Conservation (phyloP, 2,329 filamentous ascomycete species). For the Neonectria coccinea region DNA sequence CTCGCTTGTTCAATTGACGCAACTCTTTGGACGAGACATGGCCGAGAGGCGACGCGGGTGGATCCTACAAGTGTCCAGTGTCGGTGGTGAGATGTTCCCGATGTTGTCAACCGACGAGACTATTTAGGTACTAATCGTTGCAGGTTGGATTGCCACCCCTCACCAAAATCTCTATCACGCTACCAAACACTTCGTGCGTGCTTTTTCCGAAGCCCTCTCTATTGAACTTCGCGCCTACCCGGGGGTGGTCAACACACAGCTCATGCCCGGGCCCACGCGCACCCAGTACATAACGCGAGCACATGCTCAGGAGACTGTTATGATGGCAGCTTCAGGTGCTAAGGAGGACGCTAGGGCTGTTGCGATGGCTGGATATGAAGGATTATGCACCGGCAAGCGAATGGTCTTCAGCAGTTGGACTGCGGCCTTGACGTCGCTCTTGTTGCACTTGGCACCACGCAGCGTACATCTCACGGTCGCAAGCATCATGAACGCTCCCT, state of each 20-base stretch:
- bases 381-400: not conserved
- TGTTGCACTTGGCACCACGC: not conserved
- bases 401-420: not conserved
- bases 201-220: not conserved
- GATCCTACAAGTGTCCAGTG: not conserved
- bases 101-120: not conserved
- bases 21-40: not conserved
- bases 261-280: not conserved
- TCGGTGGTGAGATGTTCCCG: not conserved
- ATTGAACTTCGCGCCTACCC: not conserved
- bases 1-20: not conserved
- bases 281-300: not conserved
- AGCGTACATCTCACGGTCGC: not conserved
- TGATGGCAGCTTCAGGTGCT: not conserved
- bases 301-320: not conserved
- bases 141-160: not conserved
- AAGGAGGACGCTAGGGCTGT: not conserved
- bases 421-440: not conserved
- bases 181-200: not conserved
- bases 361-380: not conserved
- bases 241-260: not conserved
- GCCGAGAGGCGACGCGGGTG: not conserved
- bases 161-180: not conserved
- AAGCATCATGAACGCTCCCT: not conserved
- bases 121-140: not conserved